A percentile compares a stretch with the other conserved stretches of the same genome.
Conservation (phyloP, 305 asterid species). For the Solanum hybrid region DNA sequence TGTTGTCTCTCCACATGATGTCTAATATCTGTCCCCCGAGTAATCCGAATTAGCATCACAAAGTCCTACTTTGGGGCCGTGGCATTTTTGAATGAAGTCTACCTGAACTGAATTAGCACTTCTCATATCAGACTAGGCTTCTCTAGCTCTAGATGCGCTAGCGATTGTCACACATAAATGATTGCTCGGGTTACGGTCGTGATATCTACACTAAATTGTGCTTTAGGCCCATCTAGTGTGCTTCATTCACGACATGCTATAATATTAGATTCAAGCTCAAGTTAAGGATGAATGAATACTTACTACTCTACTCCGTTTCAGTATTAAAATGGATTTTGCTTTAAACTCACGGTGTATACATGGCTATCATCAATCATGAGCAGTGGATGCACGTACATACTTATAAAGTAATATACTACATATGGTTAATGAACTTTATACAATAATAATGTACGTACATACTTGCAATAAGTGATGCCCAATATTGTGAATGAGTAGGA, state of each 20-base stretch:
- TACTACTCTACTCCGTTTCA: neutral
- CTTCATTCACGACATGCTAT: neutral
- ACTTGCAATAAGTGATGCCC: neutral
- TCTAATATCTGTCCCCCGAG: too few relatives aligned
- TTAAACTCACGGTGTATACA: neutral
- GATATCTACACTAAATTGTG: neutral
- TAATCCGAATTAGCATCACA: neutral
- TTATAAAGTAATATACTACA: neutral
- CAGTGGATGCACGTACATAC: neutral
- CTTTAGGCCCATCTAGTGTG: neutral
- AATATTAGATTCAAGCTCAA: neutral
- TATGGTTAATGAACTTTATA: neutral
- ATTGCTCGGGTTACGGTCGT: neutral
- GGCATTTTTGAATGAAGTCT: neutral
- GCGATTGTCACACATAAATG: neutral
- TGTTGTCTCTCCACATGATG: neutral
- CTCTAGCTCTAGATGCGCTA: neutral
- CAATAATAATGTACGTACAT: neutral
- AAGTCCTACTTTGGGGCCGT: neutral
- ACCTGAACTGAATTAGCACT: neutral
- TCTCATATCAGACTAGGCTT: neutral
- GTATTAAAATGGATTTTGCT: neutral
- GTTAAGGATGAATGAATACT: neutral
- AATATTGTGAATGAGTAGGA: neutral
- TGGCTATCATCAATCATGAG: neutral